Base-by-base conservation (phyloP, 495 filamentous ascomycete species). In the Hyaloscypha hepaticicola region DNA sequence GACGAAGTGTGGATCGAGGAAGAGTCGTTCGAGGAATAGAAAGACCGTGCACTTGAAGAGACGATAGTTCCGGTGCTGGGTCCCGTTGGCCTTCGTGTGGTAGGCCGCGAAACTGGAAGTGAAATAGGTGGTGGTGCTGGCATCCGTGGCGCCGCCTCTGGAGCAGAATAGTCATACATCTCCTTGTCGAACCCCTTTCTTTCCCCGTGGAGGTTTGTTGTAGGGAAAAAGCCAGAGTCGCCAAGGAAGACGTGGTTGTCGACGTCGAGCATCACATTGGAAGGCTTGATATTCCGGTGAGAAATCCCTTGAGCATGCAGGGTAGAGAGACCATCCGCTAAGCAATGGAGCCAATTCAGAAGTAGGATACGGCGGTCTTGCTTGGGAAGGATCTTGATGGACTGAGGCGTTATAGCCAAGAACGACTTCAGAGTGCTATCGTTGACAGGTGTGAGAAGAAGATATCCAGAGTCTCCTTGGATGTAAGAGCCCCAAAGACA, bases 301-400 rank as follows among this genome's bases (percentile, higher is more conserved):
- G 83, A 79, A 48, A 90, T 82, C 16, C 88, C 89, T 62, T 83
- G 83, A 29, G 82, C 82, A 75, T 97, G 92, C 2, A 97, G 80
- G 73, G 85, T 91, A 51, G 88, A 86, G 25, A 96, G 72, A 11
- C 88, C 90, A 66, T 92, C 89, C 0, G 85, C 81, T 1, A 98
- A 82, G 72, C 94, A 97, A 74, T 93, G 91, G 48, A 94, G 85
- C 93, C 94, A 97, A 67, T 89, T 87, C 69, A 96, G 79, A 19
- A 96, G 74, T 3, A 88, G 79, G 31, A 80, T 76, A 29, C 89
- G 84, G 28, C 90, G 85, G n/a, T 85, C 82, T 61, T 85, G 79
- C 72, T 96, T 96, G 2, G 86, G 72, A 2, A 96, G 77, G 3
- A 82, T 82, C 71, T 93, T 93, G 77, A 93, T 85, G 5, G 77